Conservation (phyloP, 768 basidiomycete genomes). For the Podaxis sp. region DNA sequence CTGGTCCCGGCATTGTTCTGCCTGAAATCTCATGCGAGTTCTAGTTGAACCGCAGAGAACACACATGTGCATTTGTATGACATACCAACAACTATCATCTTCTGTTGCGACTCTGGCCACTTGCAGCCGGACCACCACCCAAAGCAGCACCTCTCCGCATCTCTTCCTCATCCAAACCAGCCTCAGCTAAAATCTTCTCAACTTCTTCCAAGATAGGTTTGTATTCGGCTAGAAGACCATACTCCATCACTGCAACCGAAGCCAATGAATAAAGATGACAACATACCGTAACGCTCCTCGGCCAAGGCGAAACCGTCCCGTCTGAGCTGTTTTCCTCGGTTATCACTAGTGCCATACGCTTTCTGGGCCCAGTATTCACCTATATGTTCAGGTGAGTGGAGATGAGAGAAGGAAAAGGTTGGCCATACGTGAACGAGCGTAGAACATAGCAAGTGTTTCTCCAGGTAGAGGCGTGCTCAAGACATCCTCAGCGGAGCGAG, state of each 20-base stretch:
- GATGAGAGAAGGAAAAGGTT: not conserved
- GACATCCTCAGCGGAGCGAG: slow-evolving; percentile 65
- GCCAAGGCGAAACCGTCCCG: slow-evolving; percentile 78
- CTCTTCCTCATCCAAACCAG: slow-evolving; percentile 83
- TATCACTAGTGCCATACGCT: slow-evolving; percentile 57
- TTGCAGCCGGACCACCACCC: slow-evolving; percentile 31
- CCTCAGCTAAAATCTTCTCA: slow-evolving; percentile 78
- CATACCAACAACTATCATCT: slow-evolving; percentile 22
- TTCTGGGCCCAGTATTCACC: slow-evolving; percentile 81
- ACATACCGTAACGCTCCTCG: slow-evolving; percentile 67
- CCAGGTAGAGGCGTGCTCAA: slow-evolving; percentile 78
- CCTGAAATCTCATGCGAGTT: not conserved
- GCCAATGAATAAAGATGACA: not conserved
- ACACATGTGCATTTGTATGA: not conserved
- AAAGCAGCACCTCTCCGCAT: slow-evolving; percentile 59
- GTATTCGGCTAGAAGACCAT: slow-evolving; percentile 53
- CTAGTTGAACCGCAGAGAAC: not conserved
- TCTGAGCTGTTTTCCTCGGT: slow-evolving; percentile 74
- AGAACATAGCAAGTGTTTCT: slow-evolving; percentile 82
- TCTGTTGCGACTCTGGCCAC: slow-evolving; percentile 53
- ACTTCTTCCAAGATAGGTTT: slow-evolving; percentile 82
- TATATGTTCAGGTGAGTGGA: slow-evolving; percentile 22
- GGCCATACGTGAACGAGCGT: slow-evolving; percentile 70
- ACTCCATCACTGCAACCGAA: not conserved
- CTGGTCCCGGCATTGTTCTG: not conserved